phyloP scores from a whole-genome alignment of 352 stramenopile genomes.

The Pythium scleroteichum region DNA sequence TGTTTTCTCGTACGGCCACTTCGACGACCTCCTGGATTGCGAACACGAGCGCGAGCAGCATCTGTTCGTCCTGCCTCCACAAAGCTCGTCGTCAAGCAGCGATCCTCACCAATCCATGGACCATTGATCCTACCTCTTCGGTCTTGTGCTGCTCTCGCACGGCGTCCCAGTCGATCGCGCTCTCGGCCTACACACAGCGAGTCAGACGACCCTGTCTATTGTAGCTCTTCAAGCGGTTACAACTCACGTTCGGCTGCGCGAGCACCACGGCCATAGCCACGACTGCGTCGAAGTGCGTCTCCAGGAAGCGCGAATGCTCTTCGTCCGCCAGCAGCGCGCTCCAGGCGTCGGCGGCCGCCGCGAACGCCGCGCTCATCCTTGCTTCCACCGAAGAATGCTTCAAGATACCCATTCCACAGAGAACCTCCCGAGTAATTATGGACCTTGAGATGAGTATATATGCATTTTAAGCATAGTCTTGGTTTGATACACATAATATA shows the following conservation, averaged over 20 bases:
- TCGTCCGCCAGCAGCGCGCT: slow-evolving; percentile 36
- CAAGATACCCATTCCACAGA: slow-evolving; percentile 6
- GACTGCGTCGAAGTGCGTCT: slow-evolving; percentile 27
- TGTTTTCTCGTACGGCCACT: slow-evolving; percentile 43
- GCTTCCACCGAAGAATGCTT: not conserved
- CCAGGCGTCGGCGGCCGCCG: slow-evolving; percentile 40
- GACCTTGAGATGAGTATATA: no score
- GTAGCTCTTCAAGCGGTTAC: no score
- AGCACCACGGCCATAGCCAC: slow-evolving; percentile 43
- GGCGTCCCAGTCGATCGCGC: slow-evolving; percentile 22
- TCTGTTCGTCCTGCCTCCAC: slow-evolving; percentile 37
- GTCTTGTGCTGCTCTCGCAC: slow-evolving; percentile 11
- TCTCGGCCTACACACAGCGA: slow-evolving; percentile 3
- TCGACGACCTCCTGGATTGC: slow-evolving; percentile 50
- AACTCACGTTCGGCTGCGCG: slow-evolving; percentile 17
- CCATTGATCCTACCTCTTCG: slow-evolving; percentile 14
- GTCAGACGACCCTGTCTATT: no score
- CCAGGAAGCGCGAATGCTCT: slow-evolving; percentile 28
- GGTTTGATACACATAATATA: not conserved
- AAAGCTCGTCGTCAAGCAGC: not conserved
- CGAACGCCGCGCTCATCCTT: slow-evolving; percentile 32
- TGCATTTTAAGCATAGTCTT: no score
- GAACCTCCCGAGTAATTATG: no score
- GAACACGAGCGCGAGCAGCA: slow-evolving; percentile 37
- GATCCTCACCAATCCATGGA: no score